A percentile compares a stretch with the other conserved stretches of the same genome.
These are phyloP conservation scores for Pseudogymnoascus destructans DNA, from an alignment of 2,329 filamentous ascomycete genomes.

Conservation along the genomic window DNA sequence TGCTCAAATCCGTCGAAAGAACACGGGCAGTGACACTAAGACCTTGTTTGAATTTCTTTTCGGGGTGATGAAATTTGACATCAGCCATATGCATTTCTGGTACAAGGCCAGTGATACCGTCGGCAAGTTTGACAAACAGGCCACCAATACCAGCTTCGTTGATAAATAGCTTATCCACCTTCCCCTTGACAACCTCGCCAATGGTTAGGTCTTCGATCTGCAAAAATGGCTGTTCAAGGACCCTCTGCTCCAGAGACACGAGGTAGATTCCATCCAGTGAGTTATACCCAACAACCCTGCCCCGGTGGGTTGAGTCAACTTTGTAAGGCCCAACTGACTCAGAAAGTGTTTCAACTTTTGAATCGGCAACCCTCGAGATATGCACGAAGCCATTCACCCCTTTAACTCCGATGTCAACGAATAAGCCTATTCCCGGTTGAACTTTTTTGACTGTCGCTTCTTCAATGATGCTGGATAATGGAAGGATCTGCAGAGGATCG, in stretches of 20 bases:
- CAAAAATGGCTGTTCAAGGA: conserved; percentile 79
- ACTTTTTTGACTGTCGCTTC: conserved; percentile 69
- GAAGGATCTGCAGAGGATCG: conserved; percentile 44
- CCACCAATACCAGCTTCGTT: conserved; percentile 67
- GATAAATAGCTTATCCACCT: conserved; percentile 72
- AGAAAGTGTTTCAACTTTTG: conserved; percentile 73
- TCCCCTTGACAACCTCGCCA: conserved; percentile 68
- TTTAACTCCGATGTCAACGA: conserved; percentile 55
- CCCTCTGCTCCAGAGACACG: conserved; percentile 66
- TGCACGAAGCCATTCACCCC: conserved; percentile 79
- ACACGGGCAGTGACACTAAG: conserved; percentile 75
- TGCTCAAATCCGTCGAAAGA: conserved; percentile 62
- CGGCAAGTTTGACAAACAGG: conserved; percentile 69
- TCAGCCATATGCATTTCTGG: conserved; percentile 82
- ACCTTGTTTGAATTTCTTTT: conserved; percentile 89
- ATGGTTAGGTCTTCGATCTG: conserved; percentile 81
- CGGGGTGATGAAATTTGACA: conserved; percentile 74
- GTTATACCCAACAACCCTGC: conserved; percentile 77
- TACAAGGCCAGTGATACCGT: conserved; percentile 81
- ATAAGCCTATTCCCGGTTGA: conserved; percentile 67
- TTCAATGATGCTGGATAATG: conserved; percentile 63
- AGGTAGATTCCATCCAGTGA: conserved; percentile 74
- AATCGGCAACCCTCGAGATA: conserved; percentile 83
- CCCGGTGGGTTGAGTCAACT: conserved; percentile 63
- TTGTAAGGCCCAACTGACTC: conserved; percentile 67